These are phyloP conservation scores for Phytophthora hybrid DNA, from an alignment of 352 stramenopile genomes.

Conservation along the genomic window DNA sequence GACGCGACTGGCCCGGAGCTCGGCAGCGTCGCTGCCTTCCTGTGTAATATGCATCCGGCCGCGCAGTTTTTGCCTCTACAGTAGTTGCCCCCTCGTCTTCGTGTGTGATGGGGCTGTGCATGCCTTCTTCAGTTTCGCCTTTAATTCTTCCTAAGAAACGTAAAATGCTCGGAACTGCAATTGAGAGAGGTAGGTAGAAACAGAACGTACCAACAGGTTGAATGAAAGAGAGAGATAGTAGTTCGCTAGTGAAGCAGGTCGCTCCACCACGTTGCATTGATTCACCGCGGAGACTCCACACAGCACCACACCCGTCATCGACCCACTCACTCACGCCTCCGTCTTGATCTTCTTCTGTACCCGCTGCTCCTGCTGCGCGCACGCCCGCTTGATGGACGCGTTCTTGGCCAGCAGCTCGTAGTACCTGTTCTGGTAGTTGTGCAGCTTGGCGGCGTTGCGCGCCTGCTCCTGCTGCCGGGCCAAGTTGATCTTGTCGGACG, in stretches of 20 bases:
- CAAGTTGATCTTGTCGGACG: constrained; percentile 66
- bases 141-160: constrained; percentile 38
- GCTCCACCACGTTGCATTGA: neutral
- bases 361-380: constrained; percentile 28
- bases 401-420: constrained; percentile 77
- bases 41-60: constrained; percentile 43
- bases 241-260: constrained; percentile 11
- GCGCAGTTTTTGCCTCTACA: constrained; percentile 34
- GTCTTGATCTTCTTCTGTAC: constrained; percentile 54
- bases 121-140: constrained; percentile 29
- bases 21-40: constrained; percentile 22
- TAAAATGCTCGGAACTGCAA: constrained; percentile 33
- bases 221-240: neutral
- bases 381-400: constrained; percentile 57
- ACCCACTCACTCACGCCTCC: neutral
- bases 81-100: constrained; percentile 12
- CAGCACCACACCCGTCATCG: no score
- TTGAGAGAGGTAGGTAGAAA: constrained; percentile 1
- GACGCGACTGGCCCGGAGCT: constrained; percentile 23
- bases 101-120: constrained; percentile 14
- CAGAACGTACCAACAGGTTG: neutral
- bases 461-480: constrained; percentile 73
- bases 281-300: neutral
- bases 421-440: constrained; percentile 62
- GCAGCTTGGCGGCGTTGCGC: constrained; percentile 70